Conservation (phyloP, 306 rosid genomes). For the Corylus avellana region DNA sequence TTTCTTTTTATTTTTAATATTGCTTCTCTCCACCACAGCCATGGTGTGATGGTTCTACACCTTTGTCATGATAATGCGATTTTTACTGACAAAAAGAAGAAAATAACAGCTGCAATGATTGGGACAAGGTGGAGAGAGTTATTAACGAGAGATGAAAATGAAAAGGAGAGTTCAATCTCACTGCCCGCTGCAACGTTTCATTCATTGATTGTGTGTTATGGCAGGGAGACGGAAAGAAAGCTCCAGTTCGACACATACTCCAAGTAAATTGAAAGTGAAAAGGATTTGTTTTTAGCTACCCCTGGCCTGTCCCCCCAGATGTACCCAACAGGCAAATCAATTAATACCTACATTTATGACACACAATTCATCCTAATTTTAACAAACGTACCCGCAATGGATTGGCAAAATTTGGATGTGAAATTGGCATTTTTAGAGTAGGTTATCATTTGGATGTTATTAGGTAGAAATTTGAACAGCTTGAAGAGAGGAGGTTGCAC, state of each 20-base stretch:
- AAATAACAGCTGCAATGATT: neutral
- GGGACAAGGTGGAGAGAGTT: neutral
- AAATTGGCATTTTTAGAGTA: too few relatives aligned
- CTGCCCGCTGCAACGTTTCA: neutral
- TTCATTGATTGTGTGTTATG: constrained; percentile 3
- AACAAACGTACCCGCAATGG: neutral
- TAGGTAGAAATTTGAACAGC: too few relatives aligned
- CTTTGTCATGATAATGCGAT: neutral
- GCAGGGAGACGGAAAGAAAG: constrained; percentile 19
- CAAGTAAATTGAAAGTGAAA: neutral
- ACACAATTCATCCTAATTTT: neutral
- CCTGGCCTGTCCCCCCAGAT: too few relatives aligned
- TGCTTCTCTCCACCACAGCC: too few relatives aligned
- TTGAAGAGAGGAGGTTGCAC: too few relatives aligned
- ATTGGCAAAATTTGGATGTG: neutral
- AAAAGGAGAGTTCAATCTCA: constrained; percentile 12
- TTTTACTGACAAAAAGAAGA: neutral
- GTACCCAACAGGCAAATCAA: neutral
- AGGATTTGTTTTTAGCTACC: neutral
- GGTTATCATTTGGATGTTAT: too few relatives aligned
- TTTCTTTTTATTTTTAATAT: too few relatives aligned
- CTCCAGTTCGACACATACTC: constrained; percentile 30
- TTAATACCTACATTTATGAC: neutral
- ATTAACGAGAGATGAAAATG: neutral
- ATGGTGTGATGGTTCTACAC: neutral